These are phyloP conservation scores for Marasmius fiardii DNA, from an alignment of 1,284 basidiomycete species.

Conservation along the genomic window DNA sequence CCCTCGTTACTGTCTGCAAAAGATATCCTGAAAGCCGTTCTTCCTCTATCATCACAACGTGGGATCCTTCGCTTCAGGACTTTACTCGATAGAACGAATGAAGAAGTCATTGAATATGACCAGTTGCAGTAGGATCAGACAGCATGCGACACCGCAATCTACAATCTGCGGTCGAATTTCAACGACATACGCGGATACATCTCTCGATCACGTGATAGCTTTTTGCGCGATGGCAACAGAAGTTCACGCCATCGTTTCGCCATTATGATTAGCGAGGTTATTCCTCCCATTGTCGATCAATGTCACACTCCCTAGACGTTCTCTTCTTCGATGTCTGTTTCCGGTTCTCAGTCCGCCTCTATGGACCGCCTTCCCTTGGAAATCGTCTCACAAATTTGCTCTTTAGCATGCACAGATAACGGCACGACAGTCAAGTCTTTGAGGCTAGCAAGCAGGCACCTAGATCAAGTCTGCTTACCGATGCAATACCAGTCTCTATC, in stretches of 20 bases:
- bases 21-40: neutral
- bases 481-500: constrained; percentile 35
- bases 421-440: constrained; percentile 31
- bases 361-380: constrained; percentile 37
- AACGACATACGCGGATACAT: neutral
- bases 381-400: constrained; percentile 36
- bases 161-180: too few species aligned
- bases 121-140: too few species aligned
- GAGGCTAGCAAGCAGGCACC: constrained; percentile 32
- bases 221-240: neutral
- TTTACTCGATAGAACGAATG: too few species aligned
- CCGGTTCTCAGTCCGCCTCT: neutral
- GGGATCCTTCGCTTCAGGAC: neutral
- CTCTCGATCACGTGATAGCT: neutral
- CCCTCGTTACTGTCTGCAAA: neutral
- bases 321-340: too few species aligned
- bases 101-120: too few species aligned
- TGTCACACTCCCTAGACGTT: too few species aligned
- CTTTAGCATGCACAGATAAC: constrained; percentile 33
- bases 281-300: neutral
- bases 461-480: constrained; percentile 29
- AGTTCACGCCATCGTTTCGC: neutral
- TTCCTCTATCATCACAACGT: neutral
- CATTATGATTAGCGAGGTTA: neutral
- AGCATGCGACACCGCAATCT: neutral